phyloP scores from a whole-genome alignment of 108 stramenopile genomes.

The Parietichytrium sp. region DNA sequence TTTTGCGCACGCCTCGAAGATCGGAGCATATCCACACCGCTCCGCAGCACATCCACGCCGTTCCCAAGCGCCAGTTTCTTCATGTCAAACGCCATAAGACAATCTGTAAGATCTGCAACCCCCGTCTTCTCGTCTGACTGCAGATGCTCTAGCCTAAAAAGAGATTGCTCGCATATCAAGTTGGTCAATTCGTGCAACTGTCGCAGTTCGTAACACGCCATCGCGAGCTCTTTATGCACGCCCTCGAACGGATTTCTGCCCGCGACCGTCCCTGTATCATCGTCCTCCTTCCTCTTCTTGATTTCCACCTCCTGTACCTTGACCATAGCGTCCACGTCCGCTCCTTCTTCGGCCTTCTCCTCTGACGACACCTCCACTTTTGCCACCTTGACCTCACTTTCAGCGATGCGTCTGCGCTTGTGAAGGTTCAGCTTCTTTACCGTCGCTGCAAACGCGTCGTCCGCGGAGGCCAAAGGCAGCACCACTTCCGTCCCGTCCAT shows the following conservation, averaged over 20 bases:
- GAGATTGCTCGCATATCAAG: neutral
- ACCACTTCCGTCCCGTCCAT: conserved; percentile 18
- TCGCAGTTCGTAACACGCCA: conserved; percentile 33
- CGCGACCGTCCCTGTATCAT: neutral
- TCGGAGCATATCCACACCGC: neutral
- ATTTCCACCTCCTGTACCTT: neutral
- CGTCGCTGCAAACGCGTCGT: conserved; percentile 11
- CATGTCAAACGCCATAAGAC: conserved; percentile 36
- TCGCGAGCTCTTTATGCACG: neutral
- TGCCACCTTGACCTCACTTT: too few relatives aligned
- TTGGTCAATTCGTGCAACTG: conserved; percentile 9
- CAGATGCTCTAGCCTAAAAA: neutral
- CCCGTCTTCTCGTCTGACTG: neutral
- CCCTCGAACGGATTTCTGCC: conserved; percentile 8
- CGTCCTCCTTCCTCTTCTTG: neutral
- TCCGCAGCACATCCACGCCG: neutral
- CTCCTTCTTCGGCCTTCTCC: neutral
- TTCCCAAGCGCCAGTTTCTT: conserved; percentile 15
- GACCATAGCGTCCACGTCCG: neutral
- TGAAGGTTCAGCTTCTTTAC: conserved; percentile 30
- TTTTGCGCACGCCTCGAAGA: neutral
- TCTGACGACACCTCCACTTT: neutral
- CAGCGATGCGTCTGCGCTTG: neutral
- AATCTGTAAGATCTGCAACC: neutral
- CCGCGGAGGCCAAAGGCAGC: neutral